phyloP scores from a whole-genome alignment of 139 green algal genomes.

The Medakamo hakoo region DNA sequence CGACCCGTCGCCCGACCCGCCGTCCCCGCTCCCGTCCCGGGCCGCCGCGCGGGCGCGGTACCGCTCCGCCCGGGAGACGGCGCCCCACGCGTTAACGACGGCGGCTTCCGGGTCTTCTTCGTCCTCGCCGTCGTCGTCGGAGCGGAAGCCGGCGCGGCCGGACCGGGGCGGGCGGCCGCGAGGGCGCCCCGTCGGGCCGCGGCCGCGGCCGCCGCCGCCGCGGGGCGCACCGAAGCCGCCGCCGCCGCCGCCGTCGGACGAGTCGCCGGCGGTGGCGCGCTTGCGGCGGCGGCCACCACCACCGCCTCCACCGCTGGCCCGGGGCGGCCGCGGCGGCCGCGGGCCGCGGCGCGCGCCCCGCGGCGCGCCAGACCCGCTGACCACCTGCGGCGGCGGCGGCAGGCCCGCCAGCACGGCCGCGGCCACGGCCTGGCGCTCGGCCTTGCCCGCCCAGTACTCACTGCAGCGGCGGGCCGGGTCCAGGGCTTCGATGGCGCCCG shows the following conservation, averaged over 20 bases:
- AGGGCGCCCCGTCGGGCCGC: background rate
- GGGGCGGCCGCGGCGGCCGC: constrained; percentile 1
- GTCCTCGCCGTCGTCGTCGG: constrained; percentile 11
- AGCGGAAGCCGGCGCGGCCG: constrained; percentile 3
- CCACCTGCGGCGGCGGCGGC: constrained; percentile 5
- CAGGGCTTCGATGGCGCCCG: constrained; percentile 56
- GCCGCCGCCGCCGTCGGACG: background rate
- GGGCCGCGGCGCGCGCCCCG: background rate
- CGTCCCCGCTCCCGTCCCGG: constrained; percentile 31
- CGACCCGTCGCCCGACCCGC: constrained; percentile 6
- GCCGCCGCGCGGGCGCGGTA: constrained; percentile 41
- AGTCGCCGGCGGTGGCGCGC: background rate
- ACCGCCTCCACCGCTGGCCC: background rate
- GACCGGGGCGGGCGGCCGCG: constrained; percentile 2
- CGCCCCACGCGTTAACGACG: constrained; percentile 36
- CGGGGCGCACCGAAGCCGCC: constrained; percentile 1
- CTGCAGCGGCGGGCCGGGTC: constrained; percentile 45
- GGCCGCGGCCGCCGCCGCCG: background rate
- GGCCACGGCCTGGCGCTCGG: constrained; percentile 21
- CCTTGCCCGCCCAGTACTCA: constrained; percentile 61
- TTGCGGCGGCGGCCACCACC: background rate
- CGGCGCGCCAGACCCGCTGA: background rate
- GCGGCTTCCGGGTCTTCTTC: constrained; percentile 13
- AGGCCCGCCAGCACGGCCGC: constrained; percentile 23
- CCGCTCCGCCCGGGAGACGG: constrained; percentile 39